Evolutionary conservation across 176 grass and related monocot genomes (phyloP).

Genomic region (Tuctoria greenei): DNA sequence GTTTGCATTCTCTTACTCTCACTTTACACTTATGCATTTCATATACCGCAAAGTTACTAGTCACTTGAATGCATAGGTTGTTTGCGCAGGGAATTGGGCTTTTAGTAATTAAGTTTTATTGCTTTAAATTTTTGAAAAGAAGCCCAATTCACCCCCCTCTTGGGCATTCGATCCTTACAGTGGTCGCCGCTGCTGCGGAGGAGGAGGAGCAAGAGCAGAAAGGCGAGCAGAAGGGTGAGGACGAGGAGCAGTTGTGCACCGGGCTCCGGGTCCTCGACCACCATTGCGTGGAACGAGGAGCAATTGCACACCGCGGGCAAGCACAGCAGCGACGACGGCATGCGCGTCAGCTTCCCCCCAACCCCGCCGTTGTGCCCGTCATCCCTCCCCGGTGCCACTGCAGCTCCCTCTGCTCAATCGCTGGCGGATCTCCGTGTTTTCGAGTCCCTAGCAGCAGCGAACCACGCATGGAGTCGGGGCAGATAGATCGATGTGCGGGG

Average conservation of each 20-base stretch:
- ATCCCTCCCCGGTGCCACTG: conserved; percentile 22
- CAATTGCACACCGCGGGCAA: conserved; percentile 74
- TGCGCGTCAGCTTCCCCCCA: conserved; percentile 66
- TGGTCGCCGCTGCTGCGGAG: conserved; percentile 37
- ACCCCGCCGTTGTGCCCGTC: conserved; percentile 35
- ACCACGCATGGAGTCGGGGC: background rate
- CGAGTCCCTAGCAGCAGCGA: background rate
- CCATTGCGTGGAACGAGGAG: conserved; percentile 54
- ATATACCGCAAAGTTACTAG: no score
- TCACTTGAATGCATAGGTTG: no score
- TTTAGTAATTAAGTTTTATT: no score
- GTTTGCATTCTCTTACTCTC: no score
- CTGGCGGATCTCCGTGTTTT: conserved; percentile 13
- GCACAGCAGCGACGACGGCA: conserved; percentile 75
- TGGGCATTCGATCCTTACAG: no score
- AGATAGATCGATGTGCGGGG: background rate
- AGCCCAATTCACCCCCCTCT: no score
- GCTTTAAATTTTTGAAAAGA: no score
- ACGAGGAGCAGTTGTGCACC: conserved; percentile 38
- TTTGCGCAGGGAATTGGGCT: no score
- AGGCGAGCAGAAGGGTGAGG: conserved; percentile 37
- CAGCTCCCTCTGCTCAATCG: conserved; percentile 36
- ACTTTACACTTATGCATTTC: no score
- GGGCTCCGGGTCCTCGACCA: conserved; percentile 57
- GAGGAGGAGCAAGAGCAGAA: conserved; percentile 51